Conservation (phyloP, 2,329 filamentous ascomycete genomes). For the Aspergillus piperis region DNA sequence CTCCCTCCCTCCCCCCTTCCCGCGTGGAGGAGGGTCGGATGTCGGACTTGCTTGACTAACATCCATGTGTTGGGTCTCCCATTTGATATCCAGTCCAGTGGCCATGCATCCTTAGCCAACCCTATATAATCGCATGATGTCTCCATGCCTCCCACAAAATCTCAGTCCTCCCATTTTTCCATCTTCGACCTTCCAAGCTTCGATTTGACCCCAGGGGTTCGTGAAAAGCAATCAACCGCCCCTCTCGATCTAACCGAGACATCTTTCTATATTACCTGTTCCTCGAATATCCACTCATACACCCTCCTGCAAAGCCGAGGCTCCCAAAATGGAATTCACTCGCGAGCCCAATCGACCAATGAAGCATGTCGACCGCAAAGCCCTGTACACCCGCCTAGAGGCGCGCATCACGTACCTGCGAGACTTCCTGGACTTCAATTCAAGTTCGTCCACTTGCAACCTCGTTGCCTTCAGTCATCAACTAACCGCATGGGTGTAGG, state of each 20-base stretch:
- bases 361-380: slow-evolving; percentile 69
- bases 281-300: not conserved
- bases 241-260: not conserved
- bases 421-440: slow-evolving; percentile 73
- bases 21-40: slow-evolving; percentile 10
- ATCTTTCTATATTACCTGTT: not conserved
- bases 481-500: slow-evolving; percentile 46
- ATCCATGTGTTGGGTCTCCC: not conserved
- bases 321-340: slow-evolving; percentile 16
- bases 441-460: slow-evolving; percentile 53
- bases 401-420: slow-evolving; percentile 71
- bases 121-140: slow-evolving; percentile 23
- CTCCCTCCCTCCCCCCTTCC: not conserved
- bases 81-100: not conserved
- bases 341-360: slow-evolving; percentile 25
- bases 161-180: slow-evolving; percentile 12
- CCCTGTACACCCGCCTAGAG: slow-evolving; percentile 71
- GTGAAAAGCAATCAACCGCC: not conserved
- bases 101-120: not conserved
- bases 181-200: not conserved
- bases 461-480: not conserved
- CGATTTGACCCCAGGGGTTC: slow-evolving; percentile 14
- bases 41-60: not conserved
- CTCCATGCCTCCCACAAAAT: slow-evolving; percentile 13
- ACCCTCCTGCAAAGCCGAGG: not conserved